Conservation (phyloP, 1,284 basidiomycete species). For the Boletellus dicymbophilus region DNA sequence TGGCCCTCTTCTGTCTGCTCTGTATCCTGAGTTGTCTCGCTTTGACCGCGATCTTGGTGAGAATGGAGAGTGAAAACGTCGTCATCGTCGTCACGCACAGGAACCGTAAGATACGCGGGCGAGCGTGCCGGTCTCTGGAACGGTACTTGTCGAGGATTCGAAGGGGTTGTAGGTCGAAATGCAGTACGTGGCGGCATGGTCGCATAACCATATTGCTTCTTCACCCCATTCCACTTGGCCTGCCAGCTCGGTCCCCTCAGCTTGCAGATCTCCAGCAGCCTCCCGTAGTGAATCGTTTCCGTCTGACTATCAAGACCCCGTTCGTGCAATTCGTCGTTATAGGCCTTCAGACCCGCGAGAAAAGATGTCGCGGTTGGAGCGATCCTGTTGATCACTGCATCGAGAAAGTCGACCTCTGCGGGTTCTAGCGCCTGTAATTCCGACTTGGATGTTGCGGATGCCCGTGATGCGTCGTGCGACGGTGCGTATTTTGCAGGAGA, state of each 20-base stretch:
- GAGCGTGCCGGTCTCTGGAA: conserved; percentile 19
- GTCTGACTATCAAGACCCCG: conserved; percentile 73
- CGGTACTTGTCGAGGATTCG: conserved; percentile 13
- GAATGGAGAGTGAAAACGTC: conserved; percentile 50
- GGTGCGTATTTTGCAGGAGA: conserved; percentile 29
- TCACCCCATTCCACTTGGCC: conserved; percentile 74
- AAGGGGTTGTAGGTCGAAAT: conserved; percentile 12
- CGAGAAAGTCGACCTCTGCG: conserved; percentile 69
- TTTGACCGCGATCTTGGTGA: conserved; percentile 39
- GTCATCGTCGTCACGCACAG: conserved; percentile 37
- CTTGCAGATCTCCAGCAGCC: conserved; percentile 76
- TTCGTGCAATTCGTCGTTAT: conserved; percentile 72
- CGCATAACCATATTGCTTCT: conserved; percentile 51
- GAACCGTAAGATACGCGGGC: conserved; percentile 19
- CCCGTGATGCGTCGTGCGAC: conserved; percentile 48
- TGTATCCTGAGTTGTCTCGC: conserved; percentile 23
- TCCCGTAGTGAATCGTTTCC: conserved; percentile 79
- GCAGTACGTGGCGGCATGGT: conserved; percentile 7
- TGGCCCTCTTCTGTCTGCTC: conserved; percentile 18
- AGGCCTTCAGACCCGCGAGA: conserved; percentile 77
- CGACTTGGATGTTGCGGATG: conserved; percentile 46
- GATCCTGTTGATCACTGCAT: conserved; percentile 69
- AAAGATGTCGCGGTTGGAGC: conserved; percentile 68
- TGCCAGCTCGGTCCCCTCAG: conserved; percentile 75
- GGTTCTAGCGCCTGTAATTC: conserved; percentile 60